Percentiles rank a stretch among this genome's conserved stretches.
These are phyloP conservation scores for Leccinum aurantiacum DNA, from an alignment of 768 basidiomycete species.

Conservation along the genomic window DNA sequence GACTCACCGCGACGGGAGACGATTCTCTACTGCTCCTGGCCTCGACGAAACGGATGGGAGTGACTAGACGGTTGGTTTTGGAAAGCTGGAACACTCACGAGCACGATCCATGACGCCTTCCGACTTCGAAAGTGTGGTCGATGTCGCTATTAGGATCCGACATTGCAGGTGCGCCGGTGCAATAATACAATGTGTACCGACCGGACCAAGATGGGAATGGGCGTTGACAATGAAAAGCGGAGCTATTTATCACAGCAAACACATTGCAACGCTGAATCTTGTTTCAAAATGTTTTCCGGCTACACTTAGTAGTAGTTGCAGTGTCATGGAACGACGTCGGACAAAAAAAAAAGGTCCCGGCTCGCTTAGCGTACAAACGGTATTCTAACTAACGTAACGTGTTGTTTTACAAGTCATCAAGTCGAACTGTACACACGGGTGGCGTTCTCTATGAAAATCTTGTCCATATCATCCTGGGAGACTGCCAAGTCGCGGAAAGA, in stretches of 20 bases:
- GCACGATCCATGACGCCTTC: constrained; percentile 39
- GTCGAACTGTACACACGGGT: constrained; percentile 38
- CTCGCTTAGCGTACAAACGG: background rate
- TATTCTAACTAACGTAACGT: background rate
- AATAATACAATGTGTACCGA: background rate
- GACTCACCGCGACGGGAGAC: constrained; percentile 47
- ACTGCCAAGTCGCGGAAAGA: constrained; percentile 76
- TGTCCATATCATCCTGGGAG: constrained; percentile 75
- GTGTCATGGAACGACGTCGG: too few relatives aligned
- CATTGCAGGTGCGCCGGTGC: constrained; percentile 4
- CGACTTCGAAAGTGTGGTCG: constrained; percentile 19
- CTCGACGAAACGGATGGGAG: constrained; percentile 7
- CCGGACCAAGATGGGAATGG: background rate
- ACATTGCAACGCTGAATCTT: constrained; percentile 11
- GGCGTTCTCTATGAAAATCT: constrained; percentile 63
- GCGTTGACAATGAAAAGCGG: background rate
- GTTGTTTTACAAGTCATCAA: constrained; percentile 10
- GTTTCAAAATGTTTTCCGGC: background rate
- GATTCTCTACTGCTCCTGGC: constrained; percentile 58
- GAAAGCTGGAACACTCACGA: constrained; percentile 29
- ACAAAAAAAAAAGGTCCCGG: background rate
- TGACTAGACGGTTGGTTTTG: constrained; percentile 6
- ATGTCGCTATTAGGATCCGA: constrained; percentile 24
- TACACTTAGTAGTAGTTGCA: background rate
- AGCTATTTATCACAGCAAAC: constrained; percentile 2